phyloP scores from a whole-genome alignment of 2,329 filamentous ascomycete genomes.

The Colletotrichum sp. region DNA sequence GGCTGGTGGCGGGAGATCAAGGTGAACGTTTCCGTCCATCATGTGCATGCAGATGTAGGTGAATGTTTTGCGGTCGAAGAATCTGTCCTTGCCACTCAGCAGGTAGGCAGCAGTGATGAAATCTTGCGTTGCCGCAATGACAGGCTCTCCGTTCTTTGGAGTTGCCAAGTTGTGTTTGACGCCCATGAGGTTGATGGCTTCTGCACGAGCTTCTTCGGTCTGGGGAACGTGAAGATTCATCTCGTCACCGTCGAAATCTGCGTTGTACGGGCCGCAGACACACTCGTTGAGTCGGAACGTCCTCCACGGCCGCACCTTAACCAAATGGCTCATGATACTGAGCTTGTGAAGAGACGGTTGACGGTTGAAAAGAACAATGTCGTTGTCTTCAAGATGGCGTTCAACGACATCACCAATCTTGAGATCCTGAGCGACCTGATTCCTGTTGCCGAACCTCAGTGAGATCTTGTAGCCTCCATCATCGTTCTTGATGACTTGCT shows the following conservation, averaged over 20 bases:
- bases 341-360: constrained; percentile 98
- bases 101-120: constrained; percentile 97
- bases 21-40: constrained; percentile 78
- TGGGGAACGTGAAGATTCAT: constrained; percentile 99
- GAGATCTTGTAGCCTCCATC: constrained; percentile 73
- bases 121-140: constrained; percentile 98
- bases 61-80: constrained; percentile 89
- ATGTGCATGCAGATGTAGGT: constrained; percentile 92
- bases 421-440: constrained; percentile 75
- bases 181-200: constrained; percentile 96
- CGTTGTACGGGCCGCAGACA: constrained; percentile 97
- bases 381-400: constrained; percentile 91
- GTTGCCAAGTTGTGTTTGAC: constrained; percentile 96
- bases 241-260: constrained; percentile 98
- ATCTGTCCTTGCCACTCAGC: constrained; percentile 89
- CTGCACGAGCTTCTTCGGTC: constrained; percentile 93
- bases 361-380: constrained; percentile 97
- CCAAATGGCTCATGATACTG: constrained; percentile 95
- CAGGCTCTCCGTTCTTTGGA: constrained; percentile 96
- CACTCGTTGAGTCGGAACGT: constrained; percentile 98
- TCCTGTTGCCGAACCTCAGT: constrained; percentile 76
- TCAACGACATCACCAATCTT: constrained; percentile 89
- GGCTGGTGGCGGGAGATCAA: constrained; percentile 87
- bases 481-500: constrained; percentile 73
- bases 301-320: constrained; percentile 91